phyloP scores from a whole-genome alignment of 2,329 filamentous ascomycete species.

The Drechslera avenae region DNA sequence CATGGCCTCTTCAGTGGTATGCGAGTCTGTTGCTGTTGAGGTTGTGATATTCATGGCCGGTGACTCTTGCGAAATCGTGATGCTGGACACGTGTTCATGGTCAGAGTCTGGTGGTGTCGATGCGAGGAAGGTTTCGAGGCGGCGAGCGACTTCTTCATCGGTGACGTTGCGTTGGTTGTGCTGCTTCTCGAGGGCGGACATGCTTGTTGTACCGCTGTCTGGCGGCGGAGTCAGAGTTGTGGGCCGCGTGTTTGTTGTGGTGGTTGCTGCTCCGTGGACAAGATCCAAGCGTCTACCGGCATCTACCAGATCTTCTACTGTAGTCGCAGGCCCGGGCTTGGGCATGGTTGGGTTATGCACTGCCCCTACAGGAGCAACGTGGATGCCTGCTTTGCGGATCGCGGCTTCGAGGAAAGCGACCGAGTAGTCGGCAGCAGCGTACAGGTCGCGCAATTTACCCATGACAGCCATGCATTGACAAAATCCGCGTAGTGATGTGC shows the following conservation, averaged over 20 bases:
- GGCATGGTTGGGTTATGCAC: conserved; percentile 26
- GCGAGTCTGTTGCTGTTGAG: background rate
- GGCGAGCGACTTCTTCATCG: conserved; percentile 55
- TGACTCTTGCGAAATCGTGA: conserved; percentile 36
- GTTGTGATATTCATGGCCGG: conserved; percentile 16
- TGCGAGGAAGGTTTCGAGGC: conserved; percentile 57
- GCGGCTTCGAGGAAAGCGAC: conserved; percentile 92
- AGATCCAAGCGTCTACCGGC: conserved; percentile 51
- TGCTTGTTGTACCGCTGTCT: conserved; percentile 43
- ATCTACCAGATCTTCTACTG: conserved; percentile 54
- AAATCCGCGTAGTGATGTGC: conserved; percentile 78
- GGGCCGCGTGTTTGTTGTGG: conserved; percentile 27
- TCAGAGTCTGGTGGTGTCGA: conserved; percentile 55
- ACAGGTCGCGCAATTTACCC: conserved; percentile 83
- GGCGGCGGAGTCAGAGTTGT: conserved; percentile 50
- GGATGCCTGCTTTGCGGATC: conserved; percentile 83
- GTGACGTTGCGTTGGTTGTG: conserved; percentile 40
- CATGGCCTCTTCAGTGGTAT: background rate
- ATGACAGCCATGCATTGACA: conserved; percentile 92
- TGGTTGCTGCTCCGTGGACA: conserved; percentile 15
- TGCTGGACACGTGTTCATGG: conserved; percentile 40
- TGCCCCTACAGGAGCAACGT: conserved; percentile 58
- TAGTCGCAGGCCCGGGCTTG: conserved; percentile 43
- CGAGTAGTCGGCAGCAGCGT: conserved; percentile 94
- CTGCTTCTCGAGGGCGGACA: conserved; percentile 41